phyloP scores from a whole-genome alignment of 345 rosid species.

The Camelina hispida region DNA sequence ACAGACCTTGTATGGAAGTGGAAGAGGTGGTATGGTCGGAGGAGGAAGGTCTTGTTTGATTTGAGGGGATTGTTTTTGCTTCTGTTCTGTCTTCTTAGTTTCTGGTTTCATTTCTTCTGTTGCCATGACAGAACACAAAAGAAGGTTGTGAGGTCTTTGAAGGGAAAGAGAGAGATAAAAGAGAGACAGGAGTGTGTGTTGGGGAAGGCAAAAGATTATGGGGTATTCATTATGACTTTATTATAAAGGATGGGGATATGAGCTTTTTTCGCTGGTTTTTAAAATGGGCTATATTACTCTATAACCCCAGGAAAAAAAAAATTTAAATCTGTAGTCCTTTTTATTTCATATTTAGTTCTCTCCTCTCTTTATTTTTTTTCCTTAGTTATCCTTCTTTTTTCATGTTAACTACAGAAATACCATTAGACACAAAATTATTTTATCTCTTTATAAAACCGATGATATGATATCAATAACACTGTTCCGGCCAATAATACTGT shows the following conservation, averaged over 20 bases:
- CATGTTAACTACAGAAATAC: no score
- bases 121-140: constrained; percentile 49
- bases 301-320: no score
- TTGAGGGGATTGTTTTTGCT: constrained; percentile 23
- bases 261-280: no score
- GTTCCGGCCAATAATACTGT: no score
- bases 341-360: no score
- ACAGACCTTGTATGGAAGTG: constrained; percentile 67
- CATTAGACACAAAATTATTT: no score
- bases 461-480: no score
- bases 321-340: no score
- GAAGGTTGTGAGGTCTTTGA: constrained; percentile 24
- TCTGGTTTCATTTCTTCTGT: constrained; percentile 49
- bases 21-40: neutral
- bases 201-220: constrained; percentile 38
- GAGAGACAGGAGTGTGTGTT: constrained; percentile 21
- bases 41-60: constrained; percentile 37
- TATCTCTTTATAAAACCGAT: no score
- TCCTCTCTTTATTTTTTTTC: no score
- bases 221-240: constrained; percentile 37
- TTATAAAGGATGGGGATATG: constrained; percentile 17
- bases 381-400: no score
- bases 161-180: constrained; percentile 13
- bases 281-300: no score
- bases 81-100: constrained; percentile 43